phyloP scores from a whole-genome alignment of 192 early-diverging fungal species.

The Coemansia sp. region DNA sequence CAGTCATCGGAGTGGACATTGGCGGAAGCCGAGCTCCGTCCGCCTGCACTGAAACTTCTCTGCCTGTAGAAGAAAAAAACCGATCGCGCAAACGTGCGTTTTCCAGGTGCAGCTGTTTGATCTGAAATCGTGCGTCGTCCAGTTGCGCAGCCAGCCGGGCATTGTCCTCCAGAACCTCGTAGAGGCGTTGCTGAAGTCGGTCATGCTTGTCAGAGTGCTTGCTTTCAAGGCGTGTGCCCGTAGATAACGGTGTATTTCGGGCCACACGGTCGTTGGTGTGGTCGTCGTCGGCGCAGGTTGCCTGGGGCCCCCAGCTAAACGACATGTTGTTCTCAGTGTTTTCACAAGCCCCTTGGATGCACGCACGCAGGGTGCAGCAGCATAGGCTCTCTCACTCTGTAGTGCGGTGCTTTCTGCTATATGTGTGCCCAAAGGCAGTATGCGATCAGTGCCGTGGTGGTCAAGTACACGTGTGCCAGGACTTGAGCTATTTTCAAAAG shows the following conservation, averaged over 20 bases:
- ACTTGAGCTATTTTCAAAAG: no score
- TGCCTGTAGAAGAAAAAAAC: background rate
- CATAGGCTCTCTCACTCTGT: background rate
- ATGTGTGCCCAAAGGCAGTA: background rate
- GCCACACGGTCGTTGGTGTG: background rate
- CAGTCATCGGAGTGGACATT: constrained; percentile 1
- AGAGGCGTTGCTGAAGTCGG: constrained; percentile 22
- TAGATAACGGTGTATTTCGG: background rate
- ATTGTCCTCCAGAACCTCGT: constrained; percentile 42
- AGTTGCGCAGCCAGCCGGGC: constrained; percentile 19
- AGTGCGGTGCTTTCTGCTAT: background rate
- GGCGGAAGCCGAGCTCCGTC: background rate
- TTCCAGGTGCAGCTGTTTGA: constrained; percentile 19
- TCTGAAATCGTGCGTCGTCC: constrained; percentile 19
- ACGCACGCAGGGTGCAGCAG: background rate
- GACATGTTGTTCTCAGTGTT: background rate
- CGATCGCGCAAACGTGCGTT: constrained; percentile 4
- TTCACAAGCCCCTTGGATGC: background rate
- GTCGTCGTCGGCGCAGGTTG: background rate
- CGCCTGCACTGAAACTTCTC: background rate
- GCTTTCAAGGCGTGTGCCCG: background rate
- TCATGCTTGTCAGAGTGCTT: constrained; percentile 10
- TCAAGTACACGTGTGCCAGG: no score
- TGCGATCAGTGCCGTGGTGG: no score
- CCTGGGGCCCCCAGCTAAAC: background rate